Percentiles rank a stretch among this genome's conserved stretches.
Evolutionary conservation across 176 grass and related monocot genomes (phyloP).

Genomic region (Bromus sterilis): DNA sequence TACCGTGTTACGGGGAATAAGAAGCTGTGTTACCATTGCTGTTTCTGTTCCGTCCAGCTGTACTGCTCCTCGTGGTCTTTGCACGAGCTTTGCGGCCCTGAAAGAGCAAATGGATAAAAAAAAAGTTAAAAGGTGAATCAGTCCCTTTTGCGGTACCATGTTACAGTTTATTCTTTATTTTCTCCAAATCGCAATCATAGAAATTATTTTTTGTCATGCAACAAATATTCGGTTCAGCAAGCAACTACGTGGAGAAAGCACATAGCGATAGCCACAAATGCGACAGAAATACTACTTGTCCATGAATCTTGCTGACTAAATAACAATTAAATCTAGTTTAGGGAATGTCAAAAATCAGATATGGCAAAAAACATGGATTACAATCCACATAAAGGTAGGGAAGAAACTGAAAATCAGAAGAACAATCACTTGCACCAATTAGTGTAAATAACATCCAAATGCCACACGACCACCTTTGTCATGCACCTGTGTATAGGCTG

Average conservation of each 20-base stretch:
- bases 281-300: not conserved
- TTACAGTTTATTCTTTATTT: not conserved
- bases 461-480: not conserved
- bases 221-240: not conserved
- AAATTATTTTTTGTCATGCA: not conserved
- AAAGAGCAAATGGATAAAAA: conserved; percentile 3
- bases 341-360: not conserved
- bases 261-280: not conserved
- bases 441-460: not conserved
- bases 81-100: conserved; percentile 78
- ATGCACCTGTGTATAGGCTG: not conserved
- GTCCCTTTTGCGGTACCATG: not conserved
- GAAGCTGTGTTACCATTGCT: conserved; percentile 40
- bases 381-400: not conserved
- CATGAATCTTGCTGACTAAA: not conserved
- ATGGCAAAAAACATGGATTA: not conserved
- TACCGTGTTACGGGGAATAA: conserved; percentile 28
- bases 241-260: not conserved
- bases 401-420: not conserved
- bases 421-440: not conserved
- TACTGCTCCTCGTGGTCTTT: conserved; percentile 72
- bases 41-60: conserved; percentile 51
- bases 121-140: not conserved
- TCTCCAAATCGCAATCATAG: not conserved
- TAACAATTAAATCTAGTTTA: not conserved